Conservation (phyloP, 495 filamentous ascomycete genomes). For the Penicillium ochrochloron region DNA sequence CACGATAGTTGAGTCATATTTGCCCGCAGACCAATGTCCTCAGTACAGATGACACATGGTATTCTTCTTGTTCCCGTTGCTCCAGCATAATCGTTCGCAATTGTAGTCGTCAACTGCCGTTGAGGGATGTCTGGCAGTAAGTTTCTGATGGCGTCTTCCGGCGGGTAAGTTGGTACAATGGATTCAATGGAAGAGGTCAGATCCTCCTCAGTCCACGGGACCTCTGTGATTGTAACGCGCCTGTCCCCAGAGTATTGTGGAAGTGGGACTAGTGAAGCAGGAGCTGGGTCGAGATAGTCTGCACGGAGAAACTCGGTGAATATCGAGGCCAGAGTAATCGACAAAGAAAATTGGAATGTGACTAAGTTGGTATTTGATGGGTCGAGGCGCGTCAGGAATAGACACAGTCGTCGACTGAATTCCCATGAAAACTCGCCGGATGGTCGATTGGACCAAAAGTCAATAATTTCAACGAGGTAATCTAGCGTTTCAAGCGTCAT, state of each 20-base stretch:
- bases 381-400: background rate
- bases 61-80: background rate
- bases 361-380: background rate
- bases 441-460: background rate
- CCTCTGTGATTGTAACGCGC: background rate
- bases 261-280: background rate
- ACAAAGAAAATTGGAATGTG: background rate
- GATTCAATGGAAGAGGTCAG: background rate
- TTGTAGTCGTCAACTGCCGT: background rate
- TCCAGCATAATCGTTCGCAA: background rate
- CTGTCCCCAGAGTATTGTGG: background rate
- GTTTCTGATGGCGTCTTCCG: background rate
- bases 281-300: background rate
- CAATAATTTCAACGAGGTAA: background rate
- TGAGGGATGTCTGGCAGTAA: background rate
- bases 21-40: background rate
- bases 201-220: background rate
- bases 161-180: background rate
- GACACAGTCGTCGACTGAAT: background rate
- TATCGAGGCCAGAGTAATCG: background rate
- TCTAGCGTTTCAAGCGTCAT: background rate
- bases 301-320: background rate
- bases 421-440: background rate
- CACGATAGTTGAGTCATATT: background rate
- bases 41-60: background rate